Percentiles rank a stretch among this genome's conserved stretches.
phyloP scores from a whole-genome alignment of 208 protist species.

The Wallacemonas collosoma region DNA sequence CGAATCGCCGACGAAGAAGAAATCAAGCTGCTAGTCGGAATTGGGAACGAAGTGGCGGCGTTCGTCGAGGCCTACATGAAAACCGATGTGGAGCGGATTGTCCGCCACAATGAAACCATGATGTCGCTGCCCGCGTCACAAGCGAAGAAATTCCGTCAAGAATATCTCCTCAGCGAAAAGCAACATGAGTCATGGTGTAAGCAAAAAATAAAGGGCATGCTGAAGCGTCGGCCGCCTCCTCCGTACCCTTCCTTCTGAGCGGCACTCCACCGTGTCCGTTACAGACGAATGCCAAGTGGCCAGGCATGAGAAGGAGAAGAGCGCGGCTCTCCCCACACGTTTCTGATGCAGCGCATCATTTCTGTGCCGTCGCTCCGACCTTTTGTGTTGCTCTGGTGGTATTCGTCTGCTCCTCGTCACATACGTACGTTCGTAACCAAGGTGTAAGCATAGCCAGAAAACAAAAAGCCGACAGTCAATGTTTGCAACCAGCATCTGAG shows the following conservation, averaged over 20 bases:
- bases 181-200: constrained; percentile 92
- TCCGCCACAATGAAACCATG: constrained; percentile 86
- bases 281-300: no score
- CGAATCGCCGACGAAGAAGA: constrained; percentile 44
- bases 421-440: not conserved
- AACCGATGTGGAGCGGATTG: constrained; percentile 76
- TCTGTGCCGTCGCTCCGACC: no score
- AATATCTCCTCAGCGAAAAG: constrained; percentile 81
- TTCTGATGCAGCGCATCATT: no score
- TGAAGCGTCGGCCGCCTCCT: constrained; percentile 76
- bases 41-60: constrained; percentile 62
- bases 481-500: no score
- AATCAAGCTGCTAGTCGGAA: constrained; percentile 54
- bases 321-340: no score
- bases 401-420: not conserved
- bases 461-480: not conserved
- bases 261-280: constrained; percentile 1
- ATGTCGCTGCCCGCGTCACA: constrained; percentile 59
- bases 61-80: constrained; percentile 88
- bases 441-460: not conserved
- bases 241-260: constrained; percentile 81
- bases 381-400: not conserved
- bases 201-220: constrained; percentile 81
- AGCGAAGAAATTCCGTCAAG: constrained; percentile 77
- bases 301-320: no score